Evolutionary conservation across 2,329 filamentous ascomycete genomes (phyloP), one percentile per base, ranked within the genome.

Genomic region (Kalmusia sp.): DNA sequence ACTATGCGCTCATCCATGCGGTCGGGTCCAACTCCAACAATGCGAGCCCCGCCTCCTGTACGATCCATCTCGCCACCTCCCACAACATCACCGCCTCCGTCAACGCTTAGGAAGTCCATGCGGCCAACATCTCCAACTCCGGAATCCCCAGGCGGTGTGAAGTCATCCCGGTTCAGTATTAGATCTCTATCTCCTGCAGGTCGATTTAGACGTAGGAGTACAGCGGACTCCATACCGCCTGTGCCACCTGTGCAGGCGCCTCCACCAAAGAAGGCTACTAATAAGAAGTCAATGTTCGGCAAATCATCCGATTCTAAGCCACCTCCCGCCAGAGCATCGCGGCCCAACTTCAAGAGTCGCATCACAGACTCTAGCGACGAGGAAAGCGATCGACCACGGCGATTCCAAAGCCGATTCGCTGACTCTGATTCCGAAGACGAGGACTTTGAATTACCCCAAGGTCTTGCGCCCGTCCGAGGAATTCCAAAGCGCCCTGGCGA

Each of bases 1-100:
- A 82, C 79, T 1, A 91, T 96, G 80, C 87, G 87, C 52, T 83
- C 80, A 46, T 91, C 90, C 1, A 90, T 96, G 90, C 84, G 92
- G 33, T 60, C 71, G 11, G 60, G 61, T 24, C 58, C 69, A 31
- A 55, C 65, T 14, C 69, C 69, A 15, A 67, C 68, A 9, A 65
- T 71, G 64, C 63, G 69, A 40, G 68, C 73, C 8, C 72, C 78
- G 37, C 68, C 76, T 22, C 73, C 74, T 2, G 69, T 71, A 38
- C 75, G 77, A 12, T 79, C 84, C n/a, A 67, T 67, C 9, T 75
- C 73, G 14, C 76, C 77, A 14, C 62, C 65, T 12, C 15, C 33
- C 19, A 59, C 62, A 37, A 52, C 46, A 5, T 62, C 64, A 31
- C 59, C 68, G 6, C 57, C 68, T 8, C 56, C 68, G 22, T 58